Evolutionary conservation across 768 basidiomycete species (phyloP).

Genomic region (Tylopilus sp.): DNA sequence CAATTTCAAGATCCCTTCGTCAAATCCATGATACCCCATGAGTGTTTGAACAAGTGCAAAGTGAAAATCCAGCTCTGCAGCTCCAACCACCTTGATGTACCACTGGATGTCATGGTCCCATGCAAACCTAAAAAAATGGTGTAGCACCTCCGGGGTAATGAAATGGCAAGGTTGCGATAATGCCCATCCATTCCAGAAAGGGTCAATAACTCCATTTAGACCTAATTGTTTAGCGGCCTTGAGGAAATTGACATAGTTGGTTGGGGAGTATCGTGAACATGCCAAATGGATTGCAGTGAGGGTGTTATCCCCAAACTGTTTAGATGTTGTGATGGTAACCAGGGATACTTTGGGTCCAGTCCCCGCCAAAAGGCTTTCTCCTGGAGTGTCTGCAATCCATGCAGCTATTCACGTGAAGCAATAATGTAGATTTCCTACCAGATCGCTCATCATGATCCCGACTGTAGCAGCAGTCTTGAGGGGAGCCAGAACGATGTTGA

Average conservation of each 20-base stretch:
- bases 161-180: neutral
- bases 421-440: neutral
- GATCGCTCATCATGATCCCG: neutral
- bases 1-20: neutral
- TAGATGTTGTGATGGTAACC: neutral
- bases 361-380: neutral
- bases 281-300: neutral
- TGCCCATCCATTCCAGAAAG: neutral
- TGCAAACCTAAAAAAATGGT: neutral
- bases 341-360: neutral
- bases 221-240: neutral
- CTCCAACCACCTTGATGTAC: neutral
- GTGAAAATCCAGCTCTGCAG: neutral
- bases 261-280: neutral
- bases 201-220: neutral
- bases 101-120: conserved; percentile 1
- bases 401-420: neutral
- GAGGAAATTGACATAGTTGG: neutral
- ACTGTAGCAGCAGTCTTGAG: neutral
- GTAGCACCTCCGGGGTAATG: neutral
- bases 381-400: neutral
- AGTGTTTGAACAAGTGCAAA: neutral
- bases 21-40: neutral
- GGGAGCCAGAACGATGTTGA: neutral
- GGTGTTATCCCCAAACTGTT: neutral